Conservation (phyloP, 1,284 basidiomycete genomes). For the Naganishia sp. region DNA sequence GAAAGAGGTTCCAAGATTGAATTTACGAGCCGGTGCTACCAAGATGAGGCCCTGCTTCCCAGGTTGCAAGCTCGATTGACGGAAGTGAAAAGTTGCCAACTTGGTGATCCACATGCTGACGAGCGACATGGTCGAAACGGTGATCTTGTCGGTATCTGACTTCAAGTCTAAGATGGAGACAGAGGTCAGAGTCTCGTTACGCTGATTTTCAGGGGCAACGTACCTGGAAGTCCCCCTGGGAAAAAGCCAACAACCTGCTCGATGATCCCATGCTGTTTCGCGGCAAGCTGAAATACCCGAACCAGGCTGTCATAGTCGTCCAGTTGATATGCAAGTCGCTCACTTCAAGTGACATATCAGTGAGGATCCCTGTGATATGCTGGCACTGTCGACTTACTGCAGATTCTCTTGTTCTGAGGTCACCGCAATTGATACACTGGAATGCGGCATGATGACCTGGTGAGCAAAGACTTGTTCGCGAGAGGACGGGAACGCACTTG, state of each 20-base stretch:
- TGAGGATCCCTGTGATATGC: not conserved
- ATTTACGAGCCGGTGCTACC: slow-evolving; percentile 16
- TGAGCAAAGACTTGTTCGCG: not conserved
- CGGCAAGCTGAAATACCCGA: slow-evolving; percentile 17
- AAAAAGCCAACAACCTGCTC: slow-evolving; percentile 15
- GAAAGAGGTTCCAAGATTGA: too few species aligned
- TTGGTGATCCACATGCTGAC: slow-evolving; percentile 23
- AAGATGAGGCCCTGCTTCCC: slow-evolving; percentile 4
- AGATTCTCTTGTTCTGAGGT: not conserved
- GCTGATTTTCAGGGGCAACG: not conserved
- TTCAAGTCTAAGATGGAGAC: not conserved
- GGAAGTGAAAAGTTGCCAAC: slow-evolving; percentile 21
- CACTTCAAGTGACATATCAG: not conserved
- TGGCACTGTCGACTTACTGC: not conserved
- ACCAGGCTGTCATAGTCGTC: slow-evolving; percentile 16
- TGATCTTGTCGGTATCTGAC: slow-evolving; percentile 1
- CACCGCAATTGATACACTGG: not conserved
- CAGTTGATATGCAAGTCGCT: not conserved
- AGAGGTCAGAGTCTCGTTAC: not conserved
- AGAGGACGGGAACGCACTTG: not conserved
- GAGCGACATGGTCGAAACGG: slow-evolving; percentile 6
- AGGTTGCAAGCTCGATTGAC: not conserved
- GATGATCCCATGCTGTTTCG: slow-evolving; percentile 14
- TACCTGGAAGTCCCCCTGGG: slow-evolving; percentile 3
- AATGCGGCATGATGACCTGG: too few species aligned